phyloP scores from a whole-genome alignment of 257 asterid genomes.

The Forsythia viridissima region DNA sequence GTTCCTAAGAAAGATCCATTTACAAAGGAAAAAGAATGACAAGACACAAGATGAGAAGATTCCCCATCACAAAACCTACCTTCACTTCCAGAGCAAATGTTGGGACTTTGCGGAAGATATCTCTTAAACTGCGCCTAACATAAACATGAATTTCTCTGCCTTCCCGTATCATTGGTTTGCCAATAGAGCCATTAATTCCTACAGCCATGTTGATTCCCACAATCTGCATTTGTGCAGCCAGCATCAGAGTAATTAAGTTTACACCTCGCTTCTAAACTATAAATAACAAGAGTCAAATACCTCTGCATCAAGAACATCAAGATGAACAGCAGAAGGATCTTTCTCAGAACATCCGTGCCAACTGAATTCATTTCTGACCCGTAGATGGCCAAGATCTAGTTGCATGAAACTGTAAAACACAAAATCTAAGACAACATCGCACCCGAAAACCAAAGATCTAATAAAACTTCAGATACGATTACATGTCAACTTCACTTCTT shows the following conservation, averaged over 20 bases:
- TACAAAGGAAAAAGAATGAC: neutral
- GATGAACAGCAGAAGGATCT: conserved; percentile 95
- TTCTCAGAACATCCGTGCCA: conserved; percentile 91
- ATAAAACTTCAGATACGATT: neutral
- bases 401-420: conserved; percentile 83
- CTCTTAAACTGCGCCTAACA: conserved; percentile 96
- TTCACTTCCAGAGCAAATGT: conserved; percentile 81
- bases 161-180: conserved; percentile 91
- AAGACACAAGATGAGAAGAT: conserved; percentile 24
- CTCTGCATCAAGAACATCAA: conserved; percentile 97
- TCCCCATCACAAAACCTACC: conserved; percentile 41
- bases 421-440: conserved; percentile 20
- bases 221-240: conserved; percentile 52
- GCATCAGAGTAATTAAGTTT: conserved; percentile 21
- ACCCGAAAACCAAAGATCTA: neutral
- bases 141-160: conserved; percentile 83
- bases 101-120: conserved; percentile 92
- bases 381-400: conserved; percentile 96
- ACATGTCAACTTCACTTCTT: neutral
- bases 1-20: neutral
- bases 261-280: conserved; percentile 1
- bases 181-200: conserved; percentile 78
- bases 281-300: conserved; percentile 38
- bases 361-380: conserved; percentile 66
- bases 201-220: conserved; percentile 92